These are phyloP conservation scores for Suillus fuscotomentosus DNA, from an alignment of 768 basidiomycete genomes.

Conservation along the genomic window DNA sequence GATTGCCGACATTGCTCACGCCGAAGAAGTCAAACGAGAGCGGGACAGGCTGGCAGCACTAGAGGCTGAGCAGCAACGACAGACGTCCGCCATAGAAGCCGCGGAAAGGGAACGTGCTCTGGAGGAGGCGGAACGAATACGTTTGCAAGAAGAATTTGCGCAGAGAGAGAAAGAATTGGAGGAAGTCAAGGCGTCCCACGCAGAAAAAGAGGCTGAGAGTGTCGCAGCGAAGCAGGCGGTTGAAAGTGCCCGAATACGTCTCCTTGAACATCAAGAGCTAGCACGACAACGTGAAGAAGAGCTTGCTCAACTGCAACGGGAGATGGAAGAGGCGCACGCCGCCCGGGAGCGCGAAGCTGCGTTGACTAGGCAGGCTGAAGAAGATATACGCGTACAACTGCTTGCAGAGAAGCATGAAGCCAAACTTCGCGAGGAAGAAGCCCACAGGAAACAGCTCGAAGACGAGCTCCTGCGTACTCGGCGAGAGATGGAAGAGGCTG, in stretches of 20 bases:
- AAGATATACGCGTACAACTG: slow-evolving; percentile 20
- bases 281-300: slow-evolving; percentile 26
- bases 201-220: slow-evolving; percentile 25
- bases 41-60: slow-evolving; percentile 30
- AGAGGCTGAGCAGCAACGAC: slow-evolving; percentile 28
- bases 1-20: slow-evolving; percentile 21
- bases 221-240: slow-evolving; percentile 22
- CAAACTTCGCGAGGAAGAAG: slow-evolving; percentile 29
- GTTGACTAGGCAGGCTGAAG: slow-evolving; percentile 19
- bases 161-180: slow-evolving; percentile 26
- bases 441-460: slow-evolving; percentile 21
- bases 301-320: slow-evolving; percentile 22
- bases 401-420: slow-evolving; percentile 27
- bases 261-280: slow-evolving; percentile 23
- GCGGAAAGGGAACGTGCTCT: slow-evolving; percentile 21
- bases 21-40: slow-evolving; percentile 23
- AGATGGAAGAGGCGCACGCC: slow-evolving; percentile 24
- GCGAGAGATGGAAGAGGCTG: slow-evolving; percentile 15
- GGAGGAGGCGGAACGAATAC: slow-evolving; percentile 29
- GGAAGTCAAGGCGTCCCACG: slow-evolving; percentile 21
- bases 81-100: slow-evolving; percentile 22
- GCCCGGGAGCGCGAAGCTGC: slow-evolving; percentile 24
- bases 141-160: slow-evolving; percentile 27
- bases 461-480: slow-evolving; percentile 25
- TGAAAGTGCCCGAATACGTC: slow-evolving; percentile 22